Percentiles rank a stretch among this genome's conserved stretches.
Conservation (phyloP, 495 filamentous ascomycete species). For the Annulohypoxylon maeteangense region DNA sequence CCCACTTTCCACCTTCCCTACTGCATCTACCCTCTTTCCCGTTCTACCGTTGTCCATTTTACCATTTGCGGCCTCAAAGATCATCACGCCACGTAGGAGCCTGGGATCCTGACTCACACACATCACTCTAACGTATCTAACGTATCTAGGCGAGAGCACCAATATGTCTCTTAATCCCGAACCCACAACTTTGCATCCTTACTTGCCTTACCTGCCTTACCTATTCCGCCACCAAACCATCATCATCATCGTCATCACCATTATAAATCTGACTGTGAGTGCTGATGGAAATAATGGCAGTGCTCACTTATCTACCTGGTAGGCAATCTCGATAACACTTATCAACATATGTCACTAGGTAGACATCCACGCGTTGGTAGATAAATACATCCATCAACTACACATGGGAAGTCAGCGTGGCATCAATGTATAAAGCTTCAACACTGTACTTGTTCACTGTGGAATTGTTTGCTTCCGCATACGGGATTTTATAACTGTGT, state of each 20-base stretch:
- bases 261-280: neutral
- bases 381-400: neutral
- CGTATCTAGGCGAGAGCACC: constrained; percentile 17
- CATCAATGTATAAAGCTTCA: constrained; percentile 6
- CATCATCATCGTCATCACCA: constrained; percentile 9
- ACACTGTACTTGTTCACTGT: neutral
- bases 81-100: constrained; percentile 34
- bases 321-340: neutral
- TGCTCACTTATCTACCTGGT: neutral
- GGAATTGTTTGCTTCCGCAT: neutral
- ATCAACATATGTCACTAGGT: neutral
- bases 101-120: constrained; percentile 36
- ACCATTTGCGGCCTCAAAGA: constrained; percentile 2
- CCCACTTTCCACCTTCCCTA: constrained; percentile 19
- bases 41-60: constrained; percentile 1
- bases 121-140: constrained; percentile 16
- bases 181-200: constrained; percentile 11
- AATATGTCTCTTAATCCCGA: constrained; percentile 21
- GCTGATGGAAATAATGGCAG: neutral
- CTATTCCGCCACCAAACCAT: constrained; percentile 10
- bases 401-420: neutral
- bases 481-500: constrained; percentile 5
- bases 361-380: neutral
- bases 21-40: constrained; percentile 23
- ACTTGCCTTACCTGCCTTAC: neutral